phyloP scores from a whole-genome alignment of 257 asterid species.

The Scutellaria baicalensis region DNA sequence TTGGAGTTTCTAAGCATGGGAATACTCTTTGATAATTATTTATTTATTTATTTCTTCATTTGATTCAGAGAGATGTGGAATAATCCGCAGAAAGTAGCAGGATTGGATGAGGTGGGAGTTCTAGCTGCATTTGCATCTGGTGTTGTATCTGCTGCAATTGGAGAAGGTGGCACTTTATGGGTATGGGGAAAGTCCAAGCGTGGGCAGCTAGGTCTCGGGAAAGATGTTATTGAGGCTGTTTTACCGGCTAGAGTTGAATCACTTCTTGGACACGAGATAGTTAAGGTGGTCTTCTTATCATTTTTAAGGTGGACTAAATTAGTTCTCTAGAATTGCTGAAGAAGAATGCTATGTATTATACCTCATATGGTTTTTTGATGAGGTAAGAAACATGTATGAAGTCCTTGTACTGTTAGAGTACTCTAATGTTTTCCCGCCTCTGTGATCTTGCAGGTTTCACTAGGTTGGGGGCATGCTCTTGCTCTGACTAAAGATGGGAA shows the following conservation, averaged over 20 bases:
- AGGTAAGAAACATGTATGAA: not conserved
- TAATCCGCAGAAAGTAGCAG: conserved; percentile 66
- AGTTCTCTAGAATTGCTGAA: not conserved
- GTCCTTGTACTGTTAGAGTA: not conserved
- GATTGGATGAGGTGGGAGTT: conserved; percentile 52
- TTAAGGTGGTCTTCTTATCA: conserved; percentile 66
- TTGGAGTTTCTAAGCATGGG: not conserved
- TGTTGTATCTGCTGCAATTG: conserved; percentile 68
- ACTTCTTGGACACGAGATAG: conserved; percentile 61
- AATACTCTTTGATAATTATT: not conserved
- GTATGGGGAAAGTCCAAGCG: conserved; percentile 98
- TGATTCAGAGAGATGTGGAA: conserved; percentile 62
- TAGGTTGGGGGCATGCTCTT: conserved; percentile 98
- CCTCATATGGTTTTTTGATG: not conserved
- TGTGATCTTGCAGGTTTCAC: conserved; percentile 53
- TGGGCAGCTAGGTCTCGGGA: conserved; percentile 85
- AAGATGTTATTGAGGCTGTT: conserved; percentile 47
- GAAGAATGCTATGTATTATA: not conserved
- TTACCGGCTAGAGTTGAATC: conserved; percentile 64
- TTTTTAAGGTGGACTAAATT: conserved; percentile 46
- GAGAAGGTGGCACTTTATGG: conserved; percentile 88
- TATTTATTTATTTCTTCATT: not conserved
- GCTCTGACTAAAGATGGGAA: conserved; percentile 72
- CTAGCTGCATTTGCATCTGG: conserved; percentile 77
- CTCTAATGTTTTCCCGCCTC: conserved; percentile 1